These are phyloP conservation scores for Colletotrichum sp. DNA, from an alignment of 2,329 filamentous ascomycete genomes.

Conservation along the genomic window DNA sequence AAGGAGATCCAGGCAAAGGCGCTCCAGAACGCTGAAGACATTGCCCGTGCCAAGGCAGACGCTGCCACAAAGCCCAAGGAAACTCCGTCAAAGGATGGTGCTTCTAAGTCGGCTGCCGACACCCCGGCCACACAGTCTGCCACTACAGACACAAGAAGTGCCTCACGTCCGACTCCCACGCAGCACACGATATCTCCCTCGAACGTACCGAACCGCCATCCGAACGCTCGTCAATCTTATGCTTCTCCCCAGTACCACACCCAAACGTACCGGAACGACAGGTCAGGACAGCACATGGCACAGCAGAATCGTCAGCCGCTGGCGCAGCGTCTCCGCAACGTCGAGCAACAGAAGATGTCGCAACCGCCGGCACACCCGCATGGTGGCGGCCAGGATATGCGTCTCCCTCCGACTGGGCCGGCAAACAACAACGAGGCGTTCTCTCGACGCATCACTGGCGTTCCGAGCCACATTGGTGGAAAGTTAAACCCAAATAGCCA, in stretches of 20 bases:
- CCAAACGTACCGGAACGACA: slow-evolving; percentile 53
- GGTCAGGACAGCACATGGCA: slow-evolving; percentile 46
- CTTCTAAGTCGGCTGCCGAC: slow-evolving; percentile 39
- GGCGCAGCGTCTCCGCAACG: slow-evolving; percentile 54
- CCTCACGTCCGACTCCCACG: slow-evolving; percentile 36
- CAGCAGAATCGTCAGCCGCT: slow-evolving; percentile 46
- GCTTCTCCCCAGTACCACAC: slow-evolving; percentile 50
- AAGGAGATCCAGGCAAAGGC: slow-evolving; percentile 91
- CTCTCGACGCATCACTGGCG: slow-evolving; percentile 56
- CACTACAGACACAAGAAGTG: slow-evolving; percentile 30
- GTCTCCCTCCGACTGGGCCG: slow-evolving; percentile 77
- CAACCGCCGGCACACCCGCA: slow-evolving; percentile 51
- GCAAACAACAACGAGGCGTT: slow-evolving; percentile 61
- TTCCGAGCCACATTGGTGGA: slow-evolving; percentile 55
- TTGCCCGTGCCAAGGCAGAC: slow-evolving; percentile 51
- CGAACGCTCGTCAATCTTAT: slow-evolving; percentile 53
- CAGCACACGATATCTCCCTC: slow-evolving; percentile 34
- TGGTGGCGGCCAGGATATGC: slow-evolving; percentile 66
- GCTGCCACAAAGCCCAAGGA: slow-evolving; percentile 58
- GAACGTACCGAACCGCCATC: slow-evolving; percentile 46
- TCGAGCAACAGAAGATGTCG: slow-evolving; percentile 57
- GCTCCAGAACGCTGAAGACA: slow-evolving; percentile 73
- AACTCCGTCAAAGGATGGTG: slow-evolving; percentile 51
- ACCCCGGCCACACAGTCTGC: slow-evolving; percentile 17
- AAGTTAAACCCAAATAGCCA: slow-evolving; percentile 70